phyloP scores from a whole-genome alignment of 202 grass and related monocot genomes.

The Brachypodium distachyon region DNA sequence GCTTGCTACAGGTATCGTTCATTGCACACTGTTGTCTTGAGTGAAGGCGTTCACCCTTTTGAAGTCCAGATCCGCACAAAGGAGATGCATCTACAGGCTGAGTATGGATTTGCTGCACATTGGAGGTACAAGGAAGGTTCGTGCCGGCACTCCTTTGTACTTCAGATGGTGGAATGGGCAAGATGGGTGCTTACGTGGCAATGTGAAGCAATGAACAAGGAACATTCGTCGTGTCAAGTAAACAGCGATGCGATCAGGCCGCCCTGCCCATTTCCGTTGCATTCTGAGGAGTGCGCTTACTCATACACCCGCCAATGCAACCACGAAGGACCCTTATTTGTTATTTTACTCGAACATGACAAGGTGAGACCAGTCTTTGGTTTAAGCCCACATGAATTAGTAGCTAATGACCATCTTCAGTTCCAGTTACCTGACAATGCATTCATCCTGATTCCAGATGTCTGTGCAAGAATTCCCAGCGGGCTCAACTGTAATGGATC shows the following conservation, averaged over 20 bases:
- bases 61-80: conserved; percentile 92
- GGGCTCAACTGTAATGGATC: conserved; percentile 57
- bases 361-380: conserved; percentile 39
- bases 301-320: conserved; percentile 50
- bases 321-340: conserved; percentile 62
- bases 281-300: conserved; percentile 78
- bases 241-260: conserved; percentile 18
- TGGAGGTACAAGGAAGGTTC: conserved; percentile 97
- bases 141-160: conserved; percentile 61
- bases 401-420: not conserved
- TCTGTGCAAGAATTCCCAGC: conserved; percentile 71
- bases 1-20: conserved; percentile 61
- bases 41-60: conserved; percentile 46
- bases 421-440: not conserved
- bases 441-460: conserved; percentile 52
- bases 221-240: not conserved
- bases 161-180: conserved; percentile 89
- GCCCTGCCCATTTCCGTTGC: conserved; percentile 65
- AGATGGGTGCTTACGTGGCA: conserved; percentile 84
- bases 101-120: conserved; percentile 80
- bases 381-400: not conserved
- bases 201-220: conserved; percentile 52
- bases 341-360: conserved; percentile 75
- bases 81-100: conserved; percentile 89
- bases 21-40: conserved; percentile 74